These are phyloP conservation scores for Phytophthora meadii DNA, from an alignment of 352 stramenopile genomes.

Conservation along the genomic window DNA sequence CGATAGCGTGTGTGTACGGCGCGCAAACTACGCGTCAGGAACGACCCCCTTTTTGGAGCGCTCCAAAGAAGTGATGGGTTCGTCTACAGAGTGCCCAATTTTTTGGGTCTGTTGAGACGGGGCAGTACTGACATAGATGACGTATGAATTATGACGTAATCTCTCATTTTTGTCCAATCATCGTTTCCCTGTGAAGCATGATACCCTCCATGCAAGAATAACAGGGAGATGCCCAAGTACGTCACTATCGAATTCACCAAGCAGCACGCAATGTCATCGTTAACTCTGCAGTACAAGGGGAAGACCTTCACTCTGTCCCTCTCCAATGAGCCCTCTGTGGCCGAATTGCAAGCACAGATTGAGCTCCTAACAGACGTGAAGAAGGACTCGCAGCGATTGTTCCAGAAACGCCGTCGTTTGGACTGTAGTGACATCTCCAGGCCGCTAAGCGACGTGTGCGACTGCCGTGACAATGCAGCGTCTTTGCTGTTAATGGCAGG, in stretches of 20 bases:
- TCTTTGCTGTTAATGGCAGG: conserved; percentile 57
- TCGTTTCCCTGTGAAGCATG: too few species aligned
- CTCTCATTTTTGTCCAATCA: too few species aligned
- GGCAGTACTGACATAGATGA: too few species aligned
- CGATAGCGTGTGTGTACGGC: too few species aligned
- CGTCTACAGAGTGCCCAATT: too few species aligned
- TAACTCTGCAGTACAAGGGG: conserved; percentile 61
- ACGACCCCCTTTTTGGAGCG: too few species aligned
- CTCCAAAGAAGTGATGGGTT: too few species aligned
- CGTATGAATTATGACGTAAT: too few species aligned
- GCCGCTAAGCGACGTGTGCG: conserved; percentile 36
- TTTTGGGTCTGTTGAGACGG: too few species aligned
- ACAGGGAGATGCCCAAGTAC: not conserved
- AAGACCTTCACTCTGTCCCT: conserved; percentile 40
- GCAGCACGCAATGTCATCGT: conserved; percentile 31
- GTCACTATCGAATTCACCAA: conserved; percentile 36
- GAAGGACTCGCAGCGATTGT: conserved; percentile 60
- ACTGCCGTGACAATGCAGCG: conserved; percentile 19
- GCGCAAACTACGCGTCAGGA: too few species aligned
- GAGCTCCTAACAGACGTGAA: conserved; percentile 33
- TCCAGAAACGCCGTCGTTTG: conserved; percentile 61
- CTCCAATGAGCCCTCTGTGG: conserved; percentile 37
- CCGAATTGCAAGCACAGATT: conserved; percentile 49
- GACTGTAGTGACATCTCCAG: conserved; percentile 33
- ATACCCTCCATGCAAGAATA: too few species aligned